Evolutionary conservation across 495 filamentous ascomycete genomes (phyloP), one percentile per base, ranked within the genome.

Genomic region (Trichodelitschia bisporula): DNA sequence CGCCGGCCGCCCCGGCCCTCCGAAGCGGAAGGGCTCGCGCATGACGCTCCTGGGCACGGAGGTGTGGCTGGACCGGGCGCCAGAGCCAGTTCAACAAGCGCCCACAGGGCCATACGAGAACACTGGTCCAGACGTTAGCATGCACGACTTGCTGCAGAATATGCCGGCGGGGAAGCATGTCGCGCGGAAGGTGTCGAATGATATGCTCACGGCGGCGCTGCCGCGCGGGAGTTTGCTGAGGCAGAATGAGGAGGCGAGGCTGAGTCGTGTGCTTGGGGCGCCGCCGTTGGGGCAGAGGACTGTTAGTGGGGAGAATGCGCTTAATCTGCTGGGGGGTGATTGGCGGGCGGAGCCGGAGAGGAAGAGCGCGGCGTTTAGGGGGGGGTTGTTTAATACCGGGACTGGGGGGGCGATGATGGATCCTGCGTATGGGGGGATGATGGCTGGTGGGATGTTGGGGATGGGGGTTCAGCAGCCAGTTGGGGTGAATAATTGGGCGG

Each of bases 141-240:
- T 83, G 67, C 67, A 72, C 1, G 64, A 79, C 41, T 51, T 86
- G 4, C 58, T 72, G 9, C 51, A 24, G 24, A 30, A 34, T 10
- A 32, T 33, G 27, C 38, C 45, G 19, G 36, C 40, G 13, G 40
- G 41, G 15, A 34, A 37, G 10, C 32, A 33, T 20, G 31, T 30
- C 6, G 21, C 39, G n/a, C 17, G 43, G n/a, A 9, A 38, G 23
- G 40, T 40, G 15, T 30, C 30, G 12, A 29, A 29, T 29, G 11
- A 14, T 29, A n/a, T n/a, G 27, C 27, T 12, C 6, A 14, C 6
- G 6, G 27, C 6, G 15, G 10, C 6, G 27, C 11, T 29, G 14
- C 6, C 11, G 11, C 6, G 6, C 11, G 14, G 34, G 41, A 41
- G 8, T 37, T 47, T 11, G 26, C 45, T 0, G 43, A 33, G 12